These are phyloP conservation scores for Shiraia bambusicola DNA, from an alignment of 2,329 filamentous ascomycete species.

Conservation along the genomic window DNA sequence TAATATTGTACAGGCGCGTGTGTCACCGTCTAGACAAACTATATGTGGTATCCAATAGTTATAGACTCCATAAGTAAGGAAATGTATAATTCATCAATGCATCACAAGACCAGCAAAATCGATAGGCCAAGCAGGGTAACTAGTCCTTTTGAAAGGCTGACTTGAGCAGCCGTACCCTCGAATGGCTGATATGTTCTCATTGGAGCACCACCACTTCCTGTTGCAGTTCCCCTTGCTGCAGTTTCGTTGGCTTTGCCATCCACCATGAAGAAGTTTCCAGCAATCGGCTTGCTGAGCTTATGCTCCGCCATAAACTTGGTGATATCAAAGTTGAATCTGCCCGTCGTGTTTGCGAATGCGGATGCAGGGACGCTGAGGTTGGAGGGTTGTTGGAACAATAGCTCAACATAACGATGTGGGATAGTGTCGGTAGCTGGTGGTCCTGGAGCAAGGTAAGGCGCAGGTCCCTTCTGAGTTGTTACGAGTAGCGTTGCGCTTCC, in stretches of 20 bases:
- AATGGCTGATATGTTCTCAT: conserved; percentile 20
- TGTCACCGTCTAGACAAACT: too few relatives aligned
- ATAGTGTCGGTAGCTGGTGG: conserved; percentile 38
- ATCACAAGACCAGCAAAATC: too few relatives aligned
- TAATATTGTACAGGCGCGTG: not conserved
- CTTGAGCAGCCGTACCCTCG: conserved; percentile 15
- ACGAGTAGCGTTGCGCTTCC: conserved; percentile 27
- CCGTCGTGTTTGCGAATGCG: conserved; percentile 22
- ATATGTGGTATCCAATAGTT: too few relatives aligned
- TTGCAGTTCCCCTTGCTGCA: conserved; percentile 15
- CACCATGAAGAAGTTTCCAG: conserved; percentile 40
- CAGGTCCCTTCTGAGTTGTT: conserved; percentile 31
- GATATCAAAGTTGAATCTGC: conserved; percentile 34
- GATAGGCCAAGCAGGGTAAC: too few relatives aligned
- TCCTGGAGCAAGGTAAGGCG: conserved; percentile 34
- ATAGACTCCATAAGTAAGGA: too few relatives aligned
- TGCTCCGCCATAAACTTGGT: conserved; percentile 28
- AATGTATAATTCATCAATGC: too few relatives aligned
- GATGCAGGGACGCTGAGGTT: conserved; percentile 23
- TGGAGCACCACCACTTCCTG: conserved; percentile 18
- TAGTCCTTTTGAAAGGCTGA: not conserved
- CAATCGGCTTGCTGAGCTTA: conserved; percentile 28
- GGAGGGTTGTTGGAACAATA: conserved; percentile 37
- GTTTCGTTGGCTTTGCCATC: conserved; percentile 27
- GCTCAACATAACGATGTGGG: conserved; percentile 39